Conservation (phyloP, 2,329 filamentous ascomycete species). For the Penicillium oxalicum region DNA sequence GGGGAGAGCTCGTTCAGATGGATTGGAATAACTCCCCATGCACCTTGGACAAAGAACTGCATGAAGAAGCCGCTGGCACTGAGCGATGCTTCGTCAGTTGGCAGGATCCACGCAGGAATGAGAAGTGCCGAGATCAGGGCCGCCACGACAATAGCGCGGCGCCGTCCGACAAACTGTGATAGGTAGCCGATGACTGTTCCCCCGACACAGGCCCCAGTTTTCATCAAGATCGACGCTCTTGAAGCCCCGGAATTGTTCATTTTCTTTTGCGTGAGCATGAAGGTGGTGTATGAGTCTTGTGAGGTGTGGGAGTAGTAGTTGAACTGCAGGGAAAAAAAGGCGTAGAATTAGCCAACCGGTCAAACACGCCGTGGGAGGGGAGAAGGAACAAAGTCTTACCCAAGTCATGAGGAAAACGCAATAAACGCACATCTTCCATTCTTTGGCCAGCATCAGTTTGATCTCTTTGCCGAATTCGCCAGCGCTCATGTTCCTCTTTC, state of each 20-base stretch:
- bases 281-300: constrained; percentile 76
- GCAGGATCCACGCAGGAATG: constrained; percentile 68
- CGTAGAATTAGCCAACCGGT: not conserved
- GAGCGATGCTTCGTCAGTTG: constrained; percentile 23
- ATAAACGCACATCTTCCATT: constrained; percentile 75
- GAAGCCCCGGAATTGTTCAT: constrained; percentile 58
- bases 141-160: constrained; percentile 49
- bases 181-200: constrained; percentile 53
- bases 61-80: constrained; percentile 34
- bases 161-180: constrained; percentile 69
- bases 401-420: constrained; percentile 73
- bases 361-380: not conserved
- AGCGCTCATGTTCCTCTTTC: constrained; percentile 44
- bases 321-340: constrained; percentile 34
- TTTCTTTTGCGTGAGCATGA: constrained; percentile 68
- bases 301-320: constrained; percentile 72
- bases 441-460: constrained; percentile 58
- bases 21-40: constrained; percentile 65
- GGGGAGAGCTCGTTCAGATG: constrained; percentile 73
- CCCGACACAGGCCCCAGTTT: constrained; percentile 66
- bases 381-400: constrained; percentile 11
- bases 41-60: constrained; percentile 65
- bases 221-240: constrained; percentile 76
- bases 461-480: constrained; percentile 63
- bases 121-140: constrained; percentile 62